phyloP scores from a whole-genome alignment of 129 eudicot species.

The Artemisia annua region DNA sequence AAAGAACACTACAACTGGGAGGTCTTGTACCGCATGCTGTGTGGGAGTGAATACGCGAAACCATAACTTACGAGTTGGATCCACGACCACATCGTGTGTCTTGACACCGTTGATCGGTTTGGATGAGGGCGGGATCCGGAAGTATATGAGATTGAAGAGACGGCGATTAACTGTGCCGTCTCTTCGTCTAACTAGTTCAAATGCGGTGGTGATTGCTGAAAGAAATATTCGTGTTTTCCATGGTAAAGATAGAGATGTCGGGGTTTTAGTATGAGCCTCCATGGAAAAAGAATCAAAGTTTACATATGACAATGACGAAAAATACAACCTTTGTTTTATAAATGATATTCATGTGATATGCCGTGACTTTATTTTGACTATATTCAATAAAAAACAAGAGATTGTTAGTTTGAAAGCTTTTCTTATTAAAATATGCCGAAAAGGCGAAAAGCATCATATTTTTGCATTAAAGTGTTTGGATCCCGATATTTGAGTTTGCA shows the following conservation, averaged over 20 bases:
- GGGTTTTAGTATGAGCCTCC: background rate
- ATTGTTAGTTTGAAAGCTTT: no score
- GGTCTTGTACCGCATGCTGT: background rate
- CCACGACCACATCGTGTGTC: slow-evolving; percentile 7
- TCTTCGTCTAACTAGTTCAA: background rate
- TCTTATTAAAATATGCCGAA: no score
- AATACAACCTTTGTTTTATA: no score
- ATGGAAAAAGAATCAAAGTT: background rate
- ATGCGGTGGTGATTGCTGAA: background rate
- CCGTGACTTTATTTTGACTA: no score
- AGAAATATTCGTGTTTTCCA: background rate
- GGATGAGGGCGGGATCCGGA: background rate
- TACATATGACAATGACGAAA: no score
- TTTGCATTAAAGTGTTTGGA: no score
- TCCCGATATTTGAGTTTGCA: no score
- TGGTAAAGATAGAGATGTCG: background rate
- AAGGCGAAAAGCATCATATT: no score
- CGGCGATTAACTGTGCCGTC: background rate
- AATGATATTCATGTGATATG: no score
- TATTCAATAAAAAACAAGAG: no score
- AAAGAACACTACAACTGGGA: background rate
- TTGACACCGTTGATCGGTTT: background rate
- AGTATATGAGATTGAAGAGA: background rate
- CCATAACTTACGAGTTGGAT: background rate
- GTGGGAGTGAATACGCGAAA: background rate